Evolutionary conservation across 2,329 filamentous ascomycete species (phyloP).

Genomic region (Magnaporthales sp.): DNA sequence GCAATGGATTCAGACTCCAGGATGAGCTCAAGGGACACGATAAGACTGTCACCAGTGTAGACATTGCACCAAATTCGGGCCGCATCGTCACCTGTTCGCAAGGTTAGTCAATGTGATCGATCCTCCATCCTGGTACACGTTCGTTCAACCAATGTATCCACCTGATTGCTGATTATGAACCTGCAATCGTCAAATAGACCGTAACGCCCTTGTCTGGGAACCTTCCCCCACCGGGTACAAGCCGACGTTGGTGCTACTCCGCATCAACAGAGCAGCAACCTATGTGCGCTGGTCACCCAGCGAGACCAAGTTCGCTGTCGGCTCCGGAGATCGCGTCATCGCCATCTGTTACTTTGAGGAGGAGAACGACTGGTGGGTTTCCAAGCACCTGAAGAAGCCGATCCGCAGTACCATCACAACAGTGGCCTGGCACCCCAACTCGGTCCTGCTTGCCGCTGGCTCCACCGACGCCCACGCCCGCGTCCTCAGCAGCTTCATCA

Average conservation of each 20-base stretch:
- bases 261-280: constrained; percentile 93
- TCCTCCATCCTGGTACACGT: background rate
- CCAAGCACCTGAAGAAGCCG: constrained; percentile 98
- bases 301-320: constrained; percentile 95
- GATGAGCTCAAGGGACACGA: constrained; percentile 95
- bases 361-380: constrained; percentile 99
- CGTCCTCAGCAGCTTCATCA: constrained; percentile 93
- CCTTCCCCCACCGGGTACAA: constrained; percentile 89
- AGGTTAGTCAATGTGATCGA: constrained; percentile 40
- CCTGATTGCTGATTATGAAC: background rate
- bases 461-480: constrained; percentile 96
- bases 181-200: constrained; percentile 48
- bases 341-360: constrained; percentile 98
- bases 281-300: constrained; percentile 96
- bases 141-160: background rate
- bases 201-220: constrained; percentile 98
- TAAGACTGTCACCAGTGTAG: constrained; percentile 92
- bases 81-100: constrained; percentile 97
- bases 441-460: constrained; percentile 84
- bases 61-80: constrained; percentile 84
- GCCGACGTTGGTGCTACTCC: constrained; percentile 89
- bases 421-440: constrained; percentile 95
- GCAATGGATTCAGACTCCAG: constrained; percentile 70
- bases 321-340: constrained; percentile 90
- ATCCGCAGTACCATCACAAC: constrained; percentile 95